Conservation (phyloP, 2,329 filamentous ascomycete species). For the Talaromyces verruculosus region DNA sequence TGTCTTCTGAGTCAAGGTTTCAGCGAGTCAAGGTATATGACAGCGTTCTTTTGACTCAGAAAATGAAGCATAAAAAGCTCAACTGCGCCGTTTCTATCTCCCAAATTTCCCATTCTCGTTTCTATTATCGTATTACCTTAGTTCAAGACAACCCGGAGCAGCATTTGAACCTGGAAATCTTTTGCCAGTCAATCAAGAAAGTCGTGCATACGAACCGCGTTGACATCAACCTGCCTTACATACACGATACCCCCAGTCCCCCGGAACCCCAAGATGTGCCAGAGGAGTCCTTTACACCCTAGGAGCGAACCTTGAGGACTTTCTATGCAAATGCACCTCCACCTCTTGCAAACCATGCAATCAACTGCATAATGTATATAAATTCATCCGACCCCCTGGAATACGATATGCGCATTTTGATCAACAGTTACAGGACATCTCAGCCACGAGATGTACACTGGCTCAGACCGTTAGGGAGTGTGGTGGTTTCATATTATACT, state of each 20-base stretch:
- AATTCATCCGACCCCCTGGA: background rate
- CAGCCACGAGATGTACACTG: too few relatives aligned
- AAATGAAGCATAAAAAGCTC: background rate
- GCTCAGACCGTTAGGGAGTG: background rate
- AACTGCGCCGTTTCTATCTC: background rate
- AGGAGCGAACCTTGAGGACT: background rate
- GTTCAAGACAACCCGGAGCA: background rate
- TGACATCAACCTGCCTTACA: background rate
- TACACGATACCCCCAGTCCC: background rate
- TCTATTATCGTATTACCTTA: background rate
- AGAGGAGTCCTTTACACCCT: background rate
- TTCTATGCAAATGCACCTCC: background rate
- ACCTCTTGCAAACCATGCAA: background rate
- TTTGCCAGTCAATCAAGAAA: background rate
- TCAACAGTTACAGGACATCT: background rate
- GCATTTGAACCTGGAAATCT: background rate
- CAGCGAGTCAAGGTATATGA: background rate
- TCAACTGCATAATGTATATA: background rate
- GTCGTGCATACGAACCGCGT: background rate
- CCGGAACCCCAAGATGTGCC: background rate
- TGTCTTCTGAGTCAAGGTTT: background rate
- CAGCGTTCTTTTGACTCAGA: background rate
- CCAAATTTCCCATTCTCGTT: background rate
- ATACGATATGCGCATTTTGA: background rate
- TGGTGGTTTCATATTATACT: background rate